Evolutionary conservation across 2,329 filamentous ascomycete species (phyloP).

Genomic region (Lasiodiplodia citricola): DNA sequence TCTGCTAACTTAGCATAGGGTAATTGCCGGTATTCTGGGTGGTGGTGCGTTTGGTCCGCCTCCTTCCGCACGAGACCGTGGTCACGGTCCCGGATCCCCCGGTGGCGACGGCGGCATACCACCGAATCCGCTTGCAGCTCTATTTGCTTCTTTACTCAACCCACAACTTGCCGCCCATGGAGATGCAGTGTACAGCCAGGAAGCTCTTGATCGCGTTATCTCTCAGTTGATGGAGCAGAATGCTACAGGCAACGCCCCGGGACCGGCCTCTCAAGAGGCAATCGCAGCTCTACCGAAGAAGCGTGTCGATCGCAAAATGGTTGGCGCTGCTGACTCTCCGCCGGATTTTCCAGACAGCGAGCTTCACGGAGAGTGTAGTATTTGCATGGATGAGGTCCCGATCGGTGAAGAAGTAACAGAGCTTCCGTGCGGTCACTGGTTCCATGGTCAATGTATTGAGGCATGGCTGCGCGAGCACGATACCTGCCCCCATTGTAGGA

Average conservation of each 20-base stretch:
- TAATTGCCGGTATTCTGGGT: constrained; percentile 21
- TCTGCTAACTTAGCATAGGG: constrained; percentile 1
- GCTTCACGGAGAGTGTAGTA: constrained; percentile 76
- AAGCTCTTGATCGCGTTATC: constrained; percentile 87
- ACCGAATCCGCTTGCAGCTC: constrained; percentile 49
- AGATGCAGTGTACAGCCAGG: constrained; percentile 88
- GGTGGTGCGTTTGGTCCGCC: constrained; percentile 16
- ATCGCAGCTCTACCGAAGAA: constrained; percentile 76
- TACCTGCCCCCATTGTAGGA: constrained; percentile 84
- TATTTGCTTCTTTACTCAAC: constrained; percentile 46
- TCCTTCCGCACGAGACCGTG: not conserved
- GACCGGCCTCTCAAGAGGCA: constrained; percentile 76
- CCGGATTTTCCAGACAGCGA: constrained; percentile 13
- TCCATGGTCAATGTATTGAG: constrained; percentile 81
- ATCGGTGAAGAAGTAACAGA: constrained; percentile 75
- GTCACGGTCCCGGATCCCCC: not conserved
- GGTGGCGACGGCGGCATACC: constrained; percentile 22
- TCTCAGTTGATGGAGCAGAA: constrained; percentile 87
- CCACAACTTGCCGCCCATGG: constrained; percentile 56
- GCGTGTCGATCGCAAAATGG: constrained; percentile 71
- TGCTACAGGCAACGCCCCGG: constrained; percentile 75
- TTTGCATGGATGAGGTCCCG: constrained; percentile 87
- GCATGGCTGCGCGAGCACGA: constrained; percentile 90
- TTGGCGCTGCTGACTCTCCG: constrained; percentile 63
- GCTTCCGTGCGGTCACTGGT: constrained; percentile 92